These are phyloP conservation scores for Tetradesmus obliquus DNA, from an alignment of 139 green algal species.

Conservation along the genomic window DNA sequence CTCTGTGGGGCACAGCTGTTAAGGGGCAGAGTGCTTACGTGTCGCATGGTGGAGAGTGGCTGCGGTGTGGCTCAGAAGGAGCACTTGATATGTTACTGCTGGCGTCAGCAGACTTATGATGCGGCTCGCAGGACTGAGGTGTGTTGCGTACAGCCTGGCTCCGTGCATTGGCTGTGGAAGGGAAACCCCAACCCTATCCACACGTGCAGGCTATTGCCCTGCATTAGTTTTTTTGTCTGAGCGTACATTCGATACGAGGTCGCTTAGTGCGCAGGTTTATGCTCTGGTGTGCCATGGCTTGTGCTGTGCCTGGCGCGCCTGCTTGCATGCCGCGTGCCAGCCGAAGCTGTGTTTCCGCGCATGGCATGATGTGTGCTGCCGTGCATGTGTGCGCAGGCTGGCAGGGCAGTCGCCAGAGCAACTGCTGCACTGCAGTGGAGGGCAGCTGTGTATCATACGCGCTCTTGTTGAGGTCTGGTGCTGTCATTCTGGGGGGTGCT, in stretches of 20 bases:
- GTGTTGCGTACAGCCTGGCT: background rate
- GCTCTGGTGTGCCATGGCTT: background rate
- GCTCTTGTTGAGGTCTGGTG: background rate
- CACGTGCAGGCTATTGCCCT: background rate
- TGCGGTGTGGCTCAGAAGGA: too few species aligned
- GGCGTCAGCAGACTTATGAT: background rate
- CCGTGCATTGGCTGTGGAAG: background rate
- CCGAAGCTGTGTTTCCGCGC: background rate
- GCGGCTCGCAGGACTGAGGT: background rate
- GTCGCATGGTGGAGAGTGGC: too few species aligned
- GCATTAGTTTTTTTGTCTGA: background rate
- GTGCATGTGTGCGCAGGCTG: background rate
- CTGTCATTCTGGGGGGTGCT: background rate
- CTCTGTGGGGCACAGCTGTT: background rate
- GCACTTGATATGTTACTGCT: too few species aligned
- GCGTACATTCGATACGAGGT: background rate
- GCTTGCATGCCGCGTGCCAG: background rate
- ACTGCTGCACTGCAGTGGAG: background rate
- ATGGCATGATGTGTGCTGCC: background rate
- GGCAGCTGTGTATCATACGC: background rate
- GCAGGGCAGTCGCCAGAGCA: background rate
- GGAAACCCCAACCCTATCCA: background rate
- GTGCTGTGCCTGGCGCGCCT: background rate
- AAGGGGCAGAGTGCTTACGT: too few species aligned
- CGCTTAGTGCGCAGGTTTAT: too few species aligned